phyloP scores from a whole-genome alignment of 2,329 filamentous ascomycete species.

The Leptosphaerulina australis region DNA sequence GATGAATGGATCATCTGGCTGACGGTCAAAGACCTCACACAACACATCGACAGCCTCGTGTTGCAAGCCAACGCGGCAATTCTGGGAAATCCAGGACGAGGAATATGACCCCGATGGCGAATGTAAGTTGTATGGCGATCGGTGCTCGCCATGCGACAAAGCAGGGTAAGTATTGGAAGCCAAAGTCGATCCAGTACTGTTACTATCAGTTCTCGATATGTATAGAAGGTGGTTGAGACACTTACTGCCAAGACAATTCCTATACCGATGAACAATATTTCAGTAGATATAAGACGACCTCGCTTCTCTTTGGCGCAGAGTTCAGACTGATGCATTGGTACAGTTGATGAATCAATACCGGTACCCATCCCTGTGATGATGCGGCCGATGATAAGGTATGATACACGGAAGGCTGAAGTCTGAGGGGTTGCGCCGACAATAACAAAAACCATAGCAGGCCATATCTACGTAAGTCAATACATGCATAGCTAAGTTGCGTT shows the following conservation, averaged over 20 bases:
- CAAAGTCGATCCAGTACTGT: constrained; percentile 48
- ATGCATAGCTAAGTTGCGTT: no score
- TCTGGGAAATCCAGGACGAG: constrained; percentile 55
- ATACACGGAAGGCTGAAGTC: constrained; percentile 33
- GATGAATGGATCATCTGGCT: neutral
- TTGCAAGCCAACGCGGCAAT: constrained; percentile 54
- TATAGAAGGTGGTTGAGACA: no score
- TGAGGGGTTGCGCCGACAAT: constrained; percentile 46
- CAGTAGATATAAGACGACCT: constrained; percentile 48
- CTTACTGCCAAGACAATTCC: constrained; percentile 47
- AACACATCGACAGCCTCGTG: constrained; percentile 16
- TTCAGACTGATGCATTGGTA: constrained; percentile 51
- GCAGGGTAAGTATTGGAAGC: constrained; percentile 4
- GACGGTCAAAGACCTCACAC: neutral
- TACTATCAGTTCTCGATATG: no score
- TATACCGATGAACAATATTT: constrained; percentile 40
- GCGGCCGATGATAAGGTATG: constrained; percentile 21
- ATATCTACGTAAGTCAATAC: constrained; percentile 9
- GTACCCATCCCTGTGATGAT: constrained; percentile 20
- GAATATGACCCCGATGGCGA: constrained; percentile 47
- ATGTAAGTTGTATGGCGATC: constrained; percentile 57
- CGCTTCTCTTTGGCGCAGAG: constrained; percentile 45
- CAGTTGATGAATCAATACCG: constrained; percentile 42
- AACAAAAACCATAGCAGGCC: constrained; percentile 15
- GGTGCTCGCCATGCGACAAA: constrained; percentile 52